Conservation (phyloP, 2,329 filamentous ascomycete species). For the Ceratocystis lukuohia region DNA sequence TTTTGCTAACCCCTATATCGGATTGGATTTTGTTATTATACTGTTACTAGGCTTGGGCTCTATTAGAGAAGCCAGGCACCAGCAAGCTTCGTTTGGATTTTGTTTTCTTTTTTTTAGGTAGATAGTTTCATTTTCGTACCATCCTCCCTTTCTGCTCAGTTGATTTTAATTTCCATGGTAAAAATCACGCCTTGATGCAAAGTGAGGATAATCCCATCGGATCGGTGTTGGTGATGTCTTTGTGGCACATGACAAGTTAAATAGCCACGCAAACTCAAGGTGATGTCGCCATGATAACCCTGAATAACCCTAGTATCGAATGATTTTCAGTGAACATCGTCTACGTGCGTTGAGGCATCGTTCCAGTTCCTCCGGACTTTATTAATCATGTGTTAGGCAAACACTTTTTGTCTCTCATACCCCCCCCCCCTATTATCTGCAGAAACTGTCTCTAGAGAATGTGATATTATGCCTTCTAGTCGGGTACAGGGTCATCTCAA, state of each 20-base stretch:
- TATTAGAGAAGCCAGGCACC: conserved; percentile 7
- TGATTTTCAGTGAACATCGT: too few relatives aligned
- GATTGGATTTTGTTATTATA: conserved; percentile 5
- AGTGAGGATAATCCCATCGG: too few relatives aligned
- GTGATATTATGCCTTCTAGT: not conserved
- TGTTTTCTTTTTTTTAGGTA: not conserved
- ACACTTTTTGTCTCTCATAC: not conserved
- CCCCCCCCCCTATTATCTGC: not conserved
- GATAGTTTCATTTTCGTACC: not conserved
- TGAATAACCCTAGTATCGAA: too few relatives aligned
- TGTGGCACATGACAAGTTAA: too few relatives aligned
- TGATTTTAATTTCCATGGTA: too few relatives aligned
- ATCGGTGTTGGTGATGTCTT: too few relatives aligned
- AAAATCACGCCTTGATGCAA: too few relatives aligned
- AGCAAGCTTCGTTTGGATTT: not conserved
- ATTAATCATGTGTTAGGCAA: too few relatives aligned
- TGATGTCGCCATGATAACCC: too few relatives aligned
- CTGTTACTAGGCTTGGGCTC: conserved; percentile 1
- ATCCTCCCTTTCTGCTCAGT: not conserved
- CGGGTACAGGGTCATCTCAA: not conserved
- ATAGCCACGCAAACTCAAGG: too few relatives aligned
- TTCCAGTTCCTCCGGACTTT: not conserved
- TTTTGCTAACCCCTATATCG: not conserved
- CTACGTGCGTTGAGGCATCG: not conserved
- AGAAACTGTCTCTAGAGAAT: not conserved